A percentile compares a stretch with the other conserved stretches of the same genome.
Conservation (phyloP, 306 rosid genomes). For the Arachis stenosperma region DNA sequence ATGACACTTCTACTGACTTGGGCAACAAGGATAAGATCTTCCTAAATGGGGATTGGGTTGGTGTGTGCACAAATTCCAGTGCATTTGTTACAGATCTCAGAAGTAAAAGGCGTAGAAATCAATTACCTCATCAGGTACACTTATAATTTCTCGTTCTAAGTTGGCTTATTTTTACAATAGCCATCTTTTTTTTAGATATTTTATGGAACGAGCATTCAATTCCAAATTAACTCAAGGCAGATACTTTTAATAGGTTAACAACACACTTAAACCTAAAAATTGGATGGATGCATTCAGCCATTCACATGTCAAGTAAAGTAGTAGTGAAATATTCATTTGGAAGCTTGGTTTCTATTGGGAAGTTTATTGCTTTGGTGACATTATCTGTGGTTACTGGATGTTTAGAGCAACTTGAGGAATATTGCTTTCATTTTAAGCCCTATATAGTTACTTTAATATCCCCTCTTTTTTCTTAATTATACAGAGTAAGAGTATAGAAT, state of each 20-base stretch:
- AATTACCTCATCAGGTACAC: conserved; percentile 73
- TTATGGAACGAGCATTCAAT: conserved; percentile 18
- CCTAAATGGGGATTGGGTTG: conserved; percentile 92
- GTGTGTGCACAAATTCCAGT: conserved; percentile 69
- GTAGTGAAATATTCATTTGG: conserved; percentile 15
- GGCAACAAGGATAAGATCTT: conserved; percentile 69
- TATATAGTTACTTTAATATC: not conserved
- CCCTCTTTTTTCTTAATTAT: not conserved
- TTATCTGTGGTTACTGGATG: not conserved
- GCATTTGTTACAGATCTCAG: conserved; percentile 66
- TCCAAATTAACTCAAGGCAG: conserved; percentile 25
- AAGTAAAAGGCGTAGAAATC: conserved; percentile 61
- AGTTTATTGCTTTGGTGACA: conserved; percentile 1
- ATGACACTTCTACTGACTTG: conserved; percentile 64
- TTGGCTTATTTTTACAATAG: conserved; percentile 27
- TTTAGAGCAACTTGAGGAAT: not conserved
- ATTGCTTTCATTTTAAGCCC: not conserved
- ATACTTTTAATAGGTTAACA: conserved; percentile 19
- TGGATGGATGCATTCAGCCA: not conserved
- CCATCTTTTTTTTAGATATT: conserved; percentile 4
- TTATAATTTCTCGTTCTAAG: conserved; percentile 31
- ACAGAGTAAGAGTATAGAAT: not conserved
- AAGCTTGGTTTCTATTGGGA: not conserved
- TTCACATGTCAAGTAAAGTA: not conserved
- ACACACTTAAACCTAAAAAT: conserved; percentile 14